Evolutionary conservation across 805 yeast genomes (phyloP), one percentile per base, ranked within the genome.

Genomic region (Saturnispora besseyi): DNA sequence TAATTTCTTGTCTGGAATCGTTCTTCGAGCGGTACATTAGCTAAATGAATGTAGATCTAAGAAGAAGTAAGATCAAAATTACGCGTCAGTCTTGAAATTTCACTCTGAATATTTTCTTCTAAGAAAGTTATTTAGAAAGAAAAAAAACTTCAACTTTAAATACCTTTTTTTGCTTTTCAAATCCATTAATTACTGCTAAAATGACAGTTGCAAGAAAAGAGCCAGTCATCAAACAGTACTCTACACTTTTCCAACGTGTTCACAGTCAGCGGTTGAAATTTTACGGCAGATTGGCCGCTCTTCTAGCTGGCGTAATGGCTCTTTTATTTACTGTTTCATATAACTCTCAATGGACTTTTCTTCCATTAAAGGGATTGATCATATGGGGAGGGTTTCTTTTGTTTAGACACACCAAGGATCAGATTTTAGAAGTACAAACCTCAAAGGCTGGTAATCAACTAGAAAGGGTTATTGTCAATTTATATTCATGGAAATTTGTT

Each of bases 361-460:
- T 61, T 15, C 68, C 67, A 1, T 28, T 62, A 5, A 65, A 65
- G 36, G 46, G 58, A 13, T 26, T 53, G 2, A 3, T 59, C 6
- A 45, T 67, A 11, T 66, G 68, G 64, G 21, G 53, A 4, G 63
- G 64, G 1, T 64, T 63, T 50, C 55, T 58, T 7, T 38, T 65
- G 26, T 52, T 65, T 8, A 59, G 63, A 45, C 55, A 57, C 43
- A 56, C 65, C 5, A 60, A 68, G 41, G 67, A 63, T 36, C 34
- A 57, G 5, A 59, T 66, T 0, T 28, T 60, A 22, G 59, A 53
- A 21, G 61, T 62, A 1, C 64, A 63, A n/a, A 46, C 59, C 12
- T 33, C 59, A 3, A 49, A 53, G 7, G 60, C 59, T 29, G 52
- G 64, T 13, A 61, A 57, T 24, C 42, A 56, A 7, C 24, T 61